A percentile compares a stretch with the other conserved stretches of the same genome.
phyloP scores from a whole-genome alignment of 306 rosid species.

The Vachellia pachyceras region DNA sequence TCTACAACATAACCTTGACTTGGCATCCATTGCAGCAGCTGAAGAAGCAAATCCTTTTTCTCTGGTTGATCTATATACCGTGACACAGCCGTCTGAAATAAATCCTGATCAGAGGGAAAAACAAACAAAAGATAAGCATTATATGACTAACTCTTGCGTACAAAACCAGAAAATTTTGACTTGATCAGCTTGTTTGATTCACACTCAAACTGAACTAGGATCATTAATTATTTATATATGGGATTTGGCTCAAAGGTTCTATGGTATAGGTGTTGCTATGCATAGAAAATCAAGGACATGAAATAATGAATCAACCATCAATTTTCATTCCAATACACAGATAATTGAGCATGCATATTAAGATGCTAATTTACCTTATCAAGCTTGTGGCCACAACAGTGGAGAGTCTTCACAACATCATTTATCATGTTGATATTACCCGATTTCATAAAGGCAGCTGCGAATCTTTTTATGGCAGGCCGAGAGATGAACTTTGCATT shows the following conservation, averaged over 20 bases:
- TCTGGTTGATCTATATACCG: slow-evolving; percentile 74
- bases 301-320: slow-evolving; percentile 12
- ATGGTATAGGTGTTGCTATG: not conserved
- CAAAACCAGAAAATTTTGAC: not conserved
- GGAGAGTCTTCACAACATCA: slow-evolving; percentile 76
- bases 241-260: slow-evolving; percentile 5
- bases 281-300: not conserved
- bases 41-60: slow-evolving; percentile 86
- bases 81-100: slow-evolving; percentile 71
- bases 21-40: slow-evolving; percentile 85
- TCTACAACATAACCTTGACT: slow-evolving; percentile 80
- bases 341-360: slow-evolving; percentile 11
- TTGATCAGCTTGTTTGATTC: not conserved
- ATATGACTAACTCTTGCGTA: slow-evolving; percentile 29
- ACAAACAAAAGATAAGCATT: not conserved
- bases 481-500: slow-evolving; percentile 61
- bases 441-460: slow-evolving; percentile 59
- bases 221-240: not conserved
- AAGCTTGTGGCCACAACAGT: slow-evolving; percentile 67
- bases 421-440: slow-evolving; percentile 79
- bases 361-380: slow-evolving; percentile 61
- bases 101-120: slow-evolving; percentile 53
- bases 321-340: not conserved
- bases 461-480: slow-evolving; percentile 62
- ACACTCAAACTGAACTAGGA: not conserved